These are phyloP conservation scores for Picocystis salinarum DNA, from an alignment of 139 green algal species.

Conservation along the genomic window DNA sequence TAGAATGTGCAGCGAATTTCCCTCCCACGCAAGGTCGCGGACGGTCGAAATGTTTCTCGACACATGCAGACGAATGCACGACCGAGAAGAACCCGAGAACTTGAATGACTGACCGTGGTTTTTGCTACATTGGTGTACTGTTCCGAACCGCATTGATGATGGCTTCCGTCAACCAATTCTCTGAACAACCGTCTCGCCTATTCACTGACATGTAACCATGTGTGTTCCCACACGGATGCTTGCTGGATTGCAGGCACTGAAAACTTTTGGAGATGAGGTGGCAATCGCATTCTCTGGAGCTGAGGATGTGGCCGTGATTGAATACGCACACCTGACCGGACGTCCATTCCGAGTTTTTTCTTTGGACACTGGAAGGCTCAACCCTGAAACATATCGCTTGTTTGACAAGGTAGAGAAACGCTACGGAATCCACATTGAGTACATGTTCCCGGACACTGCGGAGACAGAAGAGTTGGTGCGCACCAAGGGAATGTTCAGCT, in stretches of 20 bases:
- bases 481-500: slow-evolving; percentile 93
- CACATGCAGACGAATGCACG: no score
- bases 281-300: slow-evolving; percentile 87
- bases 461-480: slow-evolving; percentile 75
- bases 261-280: slow-evolving; percentile 64
- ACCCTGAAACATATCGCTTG: slow-evolving; percentile 87
- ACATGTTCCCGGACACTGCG: slow-evolving; percentile 87
- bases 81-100: no score
- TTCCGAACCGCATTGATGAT: no score
- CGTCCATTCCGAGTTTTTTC: slow-evolving; percentile 87
- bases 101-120: no score
- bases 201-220: no score
- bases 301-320: slow-evolving; percentile 92
- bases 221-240: no score
- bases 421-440: slow-evolving; percentile 94
- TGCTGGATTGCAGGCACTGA: slow-evolving; percentile 67
- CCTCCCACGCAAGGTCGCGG: no score
- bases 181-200: no score
- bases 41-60: no score
- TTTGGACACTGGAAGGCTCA: slow-evolving; percentile 92
- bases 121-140: no score
- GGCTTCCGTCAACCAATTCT: no score
- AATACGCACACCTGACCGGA: slow-evolving; percentile 65
- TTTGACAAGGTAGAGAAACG: slow-evolving; percentile 92
- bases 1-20: no score